Conservation (phyloP, 1,139 yeast genomes). For the Hansenula anomala region DNA sequence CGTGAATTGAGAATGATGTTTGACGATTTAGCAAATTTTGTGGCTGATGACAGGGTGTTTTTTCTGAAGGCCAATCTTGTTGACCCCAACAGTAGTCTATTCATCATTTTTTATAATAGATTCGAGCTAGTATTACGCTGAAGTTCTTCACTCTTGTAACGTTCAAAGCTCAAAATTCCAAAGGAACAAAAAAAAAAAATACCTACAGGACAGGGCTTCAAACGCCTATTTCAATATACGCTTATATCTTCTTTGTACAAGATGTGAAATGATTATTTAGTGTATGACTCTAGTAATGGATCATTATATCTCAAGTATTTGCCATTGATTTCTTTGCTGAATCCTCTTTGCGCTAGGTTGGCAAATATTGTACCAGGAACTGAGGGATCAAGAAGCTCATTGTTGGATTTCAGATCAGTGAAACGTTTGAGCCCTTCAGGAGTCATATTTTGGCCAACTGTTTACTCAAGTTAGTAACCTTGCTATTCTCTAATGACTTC, state of each 20-base stretch:
- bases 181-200: no score
- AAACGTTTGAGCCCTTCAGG: constrained; percentile 53
- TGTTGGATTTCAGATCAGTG: constrained; percentile 48
- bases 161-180: no score
- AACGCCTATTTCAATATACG: no score
- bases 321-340: constrained; percentile 52
- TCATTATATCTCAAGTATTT: constrained; percentile 59
- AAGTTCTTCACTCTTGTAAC: no score
- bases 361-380: constrained; percentile 70
- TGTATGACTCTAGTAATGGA: constrained; percentile 25
- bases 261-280: neutral
- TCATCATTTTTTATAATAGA: no score
- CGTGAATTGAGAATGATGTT: neutral
- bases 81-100: no score
- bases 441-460: constrained; percentile 51
- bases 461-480: neutral
- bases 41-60: no score
- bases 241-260: no score
- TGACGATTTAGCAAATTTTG: neutral
- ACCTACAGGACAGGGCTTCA: no score
- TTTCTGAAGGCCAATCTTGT: neutral
- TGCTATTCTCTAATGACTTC: neutral
- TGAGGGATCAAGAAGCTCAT: constrained; percentile 55
- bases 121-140: no score
- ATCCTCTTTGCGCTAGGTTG: constrained; percentile 56